These are phyloP conservation scores for Avena eriantha DNA, from an alignment of 176 grass and related monocot species.

Conservation along the genomic window DNA sequence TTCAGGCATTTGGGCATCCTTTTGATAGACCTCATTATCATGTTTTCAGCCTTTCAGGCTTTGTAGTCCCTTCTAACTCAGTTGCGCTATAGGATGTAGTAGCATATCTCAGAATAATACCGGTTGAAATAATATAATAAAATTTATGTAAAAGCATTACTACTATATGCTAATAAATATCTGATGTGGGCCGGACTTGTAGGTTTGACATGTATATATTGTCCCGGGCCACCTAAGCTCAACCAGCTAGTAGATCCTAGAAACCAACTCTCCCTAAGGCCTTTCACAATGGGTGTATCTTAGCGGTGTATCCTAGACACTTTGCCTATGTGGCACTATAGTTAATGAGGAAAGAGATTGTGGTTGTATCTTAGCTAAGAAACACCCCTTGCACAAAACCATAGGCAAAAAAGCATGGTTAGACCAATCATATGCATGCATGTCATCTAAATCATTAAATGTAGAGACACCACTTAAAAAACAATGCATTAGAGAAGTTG, in stretches of 20 bases:
- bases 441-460: no score
- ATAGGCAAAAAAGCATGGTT: no score
- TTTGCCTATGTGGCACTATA: no score
- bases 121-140: slow-evolving; percentile 23
- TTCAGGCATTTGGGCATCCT: slow-evolving; percentile 53
- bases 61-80: slow-evolving; percentile 30
- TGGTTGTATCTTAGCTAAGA: no score
- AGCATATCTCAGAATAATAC: slow-evolving; percentile 32
- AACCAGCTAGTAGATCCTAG: neutral
- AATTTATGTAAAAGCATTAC: slow-evolving; percentile 21
- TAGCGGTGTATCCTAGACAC: no score
- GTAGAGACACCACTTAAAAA: no score
- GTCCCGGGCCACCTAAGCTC: slow-evolving; percentile 20
- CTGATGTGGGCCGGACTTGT: neutral
- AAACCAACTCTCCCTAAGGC: neutral
- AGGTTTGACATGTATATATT: slow-evolving; percentile 20
- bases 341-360: no score
- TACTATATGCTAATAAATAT: slow-evolving; percentile 4
- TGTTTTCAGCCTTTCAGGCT: slow-evolving; percentile 49
- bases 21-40: slow-evolving; percentile 55
- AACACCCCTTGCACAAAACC: no score
- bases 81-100: slow-evolving; percentile 24
- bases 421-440: no score
- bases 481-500: no score
- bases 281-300: no score